phyloP scores from a whole-genome alignment of 257 asterid genomes.

The Solanum bulbocastanum region DNA sequence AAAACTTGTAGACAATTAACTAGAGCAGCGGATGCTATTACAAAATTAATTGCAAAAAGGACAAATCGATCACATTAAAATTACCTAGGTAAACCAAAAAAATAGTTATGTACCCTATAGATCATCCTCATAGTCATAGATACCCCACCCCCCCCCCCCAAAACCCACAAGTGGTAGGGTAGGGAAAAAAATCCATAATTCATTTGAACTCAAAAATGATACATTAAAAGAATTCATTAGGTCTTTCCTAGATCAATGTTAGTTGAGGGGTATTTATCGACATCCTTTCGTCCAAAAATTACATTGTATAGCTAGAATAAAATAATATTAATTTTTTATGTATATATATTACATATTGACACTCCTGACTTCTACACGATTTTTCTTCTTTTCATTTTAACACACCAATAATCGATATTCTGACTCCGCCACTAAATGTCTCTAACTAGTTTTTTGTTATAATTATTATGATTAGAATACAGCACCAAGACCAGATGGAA shows the following conservation, averaged over 20 bases:
- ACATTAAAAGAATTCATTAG: neutral
- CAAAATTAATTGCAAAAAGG: neutral
- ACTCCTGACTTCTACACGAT: too few relatives aligned
- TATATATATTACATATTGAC: too few relatives aligned
- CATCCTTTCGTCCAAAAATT: accelerated
- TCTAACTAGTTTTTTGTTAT: neutral
- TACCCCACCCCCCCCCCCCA: too few relatives aligned
- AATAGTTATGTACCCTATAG: neutral
- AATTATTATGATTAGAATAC: slow-evolving; percentile 32
- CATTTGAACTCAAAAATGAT: neutral
- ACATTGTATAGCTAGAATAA: too few relatives aligned
- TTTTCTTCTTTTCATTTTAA: too few relatives aligned
- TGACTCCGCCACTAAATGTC: accelerated
- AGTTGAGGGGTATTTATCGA: too few relatives aligned
- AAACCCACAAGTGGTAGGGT: neutral
- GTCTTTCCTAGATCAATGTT: neutral
- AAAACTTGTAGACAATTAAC: neutral
- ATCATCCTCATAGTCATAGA: neutral
- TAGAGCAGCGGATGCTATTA: accelerated
- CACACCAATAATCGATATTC: accelerated
- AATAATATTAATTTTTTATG: too few relatives aligned
- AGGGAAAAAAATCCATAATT: neutral
- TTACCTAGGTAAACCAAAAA: neutral
- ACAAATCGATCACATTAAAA: neutral
- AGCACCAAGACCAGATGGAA: slow-evolving; percentile 54